Evolutionary conservation across 225 moss, liverwort and hornwort genomes (phyloP), one percentile per base, ranked within the genome.

Genomic region (Anthoceros angustus): DNA sequence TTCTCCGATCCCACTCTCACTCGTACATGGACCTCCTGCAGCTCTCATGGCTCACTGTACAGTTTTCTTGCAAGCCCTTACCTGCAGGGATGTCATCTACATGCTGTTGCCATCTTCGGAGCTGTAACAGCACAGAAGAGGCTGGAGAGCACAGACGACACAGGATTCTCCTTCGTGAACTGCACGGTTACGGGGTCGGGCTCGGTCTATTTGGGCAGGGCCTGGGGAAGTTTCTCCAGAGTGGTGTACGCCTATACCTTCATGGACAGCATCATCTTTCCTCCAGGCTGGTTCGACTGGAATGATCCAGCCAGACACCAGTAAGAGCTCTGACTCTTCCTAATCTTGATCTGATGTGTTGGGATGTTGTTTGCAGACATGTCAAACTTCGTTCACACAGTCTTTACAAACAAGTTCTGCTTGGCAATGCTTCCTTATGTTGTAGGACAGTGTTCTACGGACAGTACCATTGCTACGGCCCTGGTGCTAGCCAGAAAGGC

Each of bases 101-200:
- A 79, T 24, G 64, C 73, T 2, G 67, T 68, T 8, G 64, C 79
- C 0, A 60, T 75, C 0, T 76, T 76, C 61, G 79, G 79, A 50
- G 72, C 75, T 1, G 67, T 79, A 10, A 20, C 79, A n/a, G 79
- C 76, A 3, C 79, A 79, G 46, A 73, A 79, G 70, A 79, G 79
- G 61, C 8, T 2, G 6, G 20, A 38, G 1, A 61, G 14, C 9
- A 68, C 48, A 23, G 75, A 75, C 10, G 62, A 60, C 0, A 70
- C 75, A 3, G 75, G 79, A 5, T 79, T 62, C 46, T 68, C 70
- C 0, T 79, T 79, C 46, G 67, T 70, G 15, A 21, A 73, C 48
- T 74, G 78, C 41, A 69, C 24, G 0, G 68, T 78, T 38, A 63
- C 63, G 8, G 74, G 78, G 2, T 46, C 75, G 0, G 73, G 79